Evolutionary conservation across 495 filamentous ascomycete species (phyloP), one percentile per base, ranked within the genome.

Genomic region (Podospora pseudoanserina): DNA sequence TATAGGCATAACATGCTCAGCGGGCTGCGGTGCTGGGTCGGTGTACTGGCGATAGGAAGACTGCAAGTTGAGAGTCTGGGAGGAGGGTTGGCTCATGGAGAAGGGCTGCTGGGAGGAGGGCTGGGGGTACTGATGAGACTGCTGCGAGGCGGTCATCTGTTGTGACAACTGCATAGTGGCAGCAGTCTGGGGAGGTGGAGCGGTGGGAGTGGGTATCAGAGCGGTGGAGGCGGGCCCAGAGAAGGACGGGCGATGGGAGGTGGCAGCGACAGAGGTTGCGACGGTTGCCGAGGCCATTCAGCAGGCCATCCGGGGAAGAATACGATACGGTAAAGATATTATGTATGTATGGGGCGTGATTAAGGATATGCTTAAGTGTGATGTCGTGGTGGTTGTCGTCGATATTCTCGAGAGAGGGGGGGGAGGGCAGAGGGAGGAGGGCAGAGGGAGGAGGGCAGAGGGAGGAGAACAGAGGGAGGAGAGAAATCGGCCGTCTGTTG

Each of bases 1-100:
- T 62, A 95, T 93, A 70, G 90, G 88, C 64, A 90, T 89, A 68
- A 84, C 84, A 60, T 86, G 81, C 66, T 88, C 88, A 27, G 82
- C 63, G 28, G 83, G 71, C 66, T 83, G 80, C 73, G 82, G 81
- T 62, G 75, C 72, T 16, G 78, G 77, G 68, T 82, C 82, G 58
- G 77, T 77, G 64, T 78, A 82, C 57, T 81, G 79, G 23, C 77
- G 75, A 66, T 77, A 77, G 19, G 61, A 63, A 39, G 61, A 63
- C 61, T 44, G 68, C 67, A 67, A 28, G 49, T 67, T 63, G 53
- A 66, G 65, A 30, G 68, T 67, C 65, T 81, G 80, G 5, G 78
- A 78, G 9, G 75, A 77, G 2, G 80, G 77, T 32, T 84, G 82
- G 72, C 79, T 83, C 79, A 83, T 80, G 65, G 80, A 75, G 61